These are phyloP conservation scores for Rubroshorea leprosula DNA, from an alignment of 345 rosid genomes.

Conservation along the genomic window DNA sequence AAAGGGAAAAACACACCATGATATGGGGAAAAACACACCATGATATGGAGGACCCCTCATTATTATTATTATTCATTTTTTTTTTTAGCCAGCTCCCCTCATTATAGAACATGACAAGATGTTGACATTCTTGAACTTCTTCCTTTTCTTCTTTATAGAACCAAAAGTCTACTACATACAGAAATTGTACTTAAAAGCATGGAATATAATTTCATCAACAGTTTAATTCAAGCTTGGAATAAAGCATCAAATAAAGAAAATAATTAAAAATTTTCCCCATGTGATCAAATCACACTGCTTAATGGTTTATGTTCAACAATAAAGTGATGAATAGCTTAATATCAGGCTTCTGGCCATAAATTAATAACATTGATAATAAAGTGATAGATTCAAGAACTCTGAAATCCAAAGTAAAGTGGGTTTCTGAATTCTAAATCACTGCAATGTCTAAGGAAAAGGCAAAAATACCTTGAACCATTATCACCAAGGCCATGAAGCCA, in stretches of 20 bases:
- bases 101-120: constrained; percentile 35
- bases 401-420: neutral
- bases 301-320: neutral
- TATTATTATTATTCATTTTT: too few relatives aligned
- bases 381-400: neutral
- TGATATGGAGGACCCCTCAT: too few relatives aligned
- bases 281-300: neutral
- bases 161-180: constrained; percentile 24
- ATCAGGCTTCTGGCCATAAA: neutral
- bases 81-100: too few relatives aligned
- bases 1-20: constrained; percentile 22
- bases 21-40: too few relatives aligned
- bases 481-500: constrained; percentile 85
- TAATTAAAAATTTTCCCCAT: neutral
- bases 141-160: constrained; percentile 18
- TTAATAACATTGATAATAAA: neutral
- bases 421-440: neutral
- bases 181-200: constrained; percentile 12
- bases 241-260: constrained; percentile 8
- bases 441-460: neutral
- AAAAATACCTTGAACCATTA: constrained; percentile 59
- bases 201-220: neutral
- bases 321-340: constrained; percentile 3
- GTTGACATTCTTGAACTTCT: constrained; percentile 30
- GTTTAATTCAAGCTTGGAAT: neutral